Base-by-base conservation (phyloP, 139 green algal genomes). In the Nannochloris sp. region DNA sequence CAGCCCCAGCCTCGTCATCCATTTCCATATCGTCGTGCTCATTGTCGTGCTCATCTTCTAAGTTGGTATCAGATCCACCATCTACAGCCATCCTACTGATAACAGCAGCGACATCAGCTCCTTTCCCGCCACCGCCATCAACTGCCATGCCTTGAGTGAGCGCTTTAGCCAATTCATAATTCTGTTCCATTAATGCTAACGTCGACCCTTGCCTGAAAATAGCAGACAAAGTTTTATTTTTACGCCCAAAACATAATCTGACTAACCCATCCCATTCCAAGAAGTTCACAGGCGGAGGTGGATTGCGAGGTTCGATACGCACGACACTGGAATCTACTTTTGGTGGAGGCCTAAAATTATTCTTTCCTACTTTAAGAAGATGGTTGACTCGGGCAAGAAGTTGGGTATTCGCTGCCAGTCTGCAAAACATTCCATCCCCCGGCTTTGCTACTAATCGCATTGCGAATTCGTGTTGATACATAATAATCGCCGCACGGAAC, bases 391-490 rank as follows among this genome's bases (percentile, higher is more conserved):
- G 58, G 1, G 93, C 74, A 29, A 99, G 83, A 55, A 99, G 86
- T 81, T 99, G 93, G n/a, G 89, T 94, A 84, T 99, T 99, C 53
- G 90, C 90, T 3, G 89, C 82, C 36, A 95, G 73, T 0, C 95
- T 74, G 70, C 82, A 94, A 84, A 97, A 99, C 36, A 96, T 62
- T 0, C 64, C 30, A 48, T 98, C 92, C 1, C 83, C 85, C 1
- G 92, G 78, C 65, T 84, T 81, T 7, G 93, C 95, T 33, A 97
- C 89, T 74, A 99, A 83, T 23, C 95, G 76, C 90, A 98, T 97
- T 2, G 95, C 94, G 87, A 99, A 99, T 81, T 99, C 95, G 60
- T 94, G 85, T 78, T 99, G 95, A 70, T 95, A 97, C 95, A 99
- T 98, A 79, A 99, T 95, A 54, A 98, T 83, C 13, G 95, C 95